Evolutionary conservation across 257 asterid species (phyloP).

Genomic region (Nicotiana sylvestris): DNA sequence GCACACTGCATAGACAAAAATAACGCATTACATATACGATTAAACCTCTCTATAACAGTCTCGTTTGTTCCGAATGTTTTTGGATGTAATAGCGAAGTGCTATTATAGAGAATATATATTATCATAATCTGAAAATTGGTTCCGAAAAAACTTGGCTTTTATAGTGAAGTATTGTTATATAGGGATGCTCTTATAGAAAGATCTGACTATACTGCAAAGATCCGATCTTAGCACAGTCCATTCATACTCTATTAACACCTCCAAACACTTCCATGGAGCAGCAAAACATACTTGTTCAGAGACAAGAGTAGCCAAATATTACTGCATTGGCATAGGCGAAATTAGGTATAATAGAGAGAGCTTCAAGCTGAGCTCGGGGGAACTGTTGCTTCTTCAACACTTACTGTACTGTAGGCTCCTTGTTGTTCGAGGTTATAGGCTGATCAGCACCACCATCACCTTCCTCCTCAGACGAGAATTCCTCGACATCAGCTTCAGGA

Average conservation of each 20-base stretch:
- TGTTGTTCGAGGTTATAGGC: neutral
- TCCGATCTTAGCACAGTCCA: neutral
- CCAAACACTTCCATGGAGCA: neutral
- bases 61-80: no score
- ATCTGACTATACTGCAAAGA: neutral
- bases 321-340: neutral
- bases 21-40: neutral
- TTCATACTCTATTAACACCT: neutral
- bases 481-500: neutral
- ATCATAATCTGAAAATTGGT: no score
- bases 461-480: neutral
- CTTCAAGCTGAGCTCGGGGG: neutral
- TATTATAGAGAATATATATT: no score
- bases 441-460: neutral
- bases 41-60: no score
- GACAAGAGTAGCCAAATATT: neutral
- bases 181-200: no score
- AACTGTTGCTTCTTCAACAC: neutral
- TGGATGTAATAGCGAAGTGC: no score
- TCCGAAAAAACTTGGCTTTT: no score
- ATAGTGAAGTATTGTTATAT: no score
- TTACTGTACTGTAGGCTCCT: neutral
- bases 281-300: neutral
- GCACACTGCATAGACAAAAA: neutral
- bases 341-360: neutral